Percentiles rank a stretch among this genome's conserved stretches.
Evolutionary conservation across 441 rosid genomes (phyloP).

Genomic region (Corymbia calophylla): DNA sequence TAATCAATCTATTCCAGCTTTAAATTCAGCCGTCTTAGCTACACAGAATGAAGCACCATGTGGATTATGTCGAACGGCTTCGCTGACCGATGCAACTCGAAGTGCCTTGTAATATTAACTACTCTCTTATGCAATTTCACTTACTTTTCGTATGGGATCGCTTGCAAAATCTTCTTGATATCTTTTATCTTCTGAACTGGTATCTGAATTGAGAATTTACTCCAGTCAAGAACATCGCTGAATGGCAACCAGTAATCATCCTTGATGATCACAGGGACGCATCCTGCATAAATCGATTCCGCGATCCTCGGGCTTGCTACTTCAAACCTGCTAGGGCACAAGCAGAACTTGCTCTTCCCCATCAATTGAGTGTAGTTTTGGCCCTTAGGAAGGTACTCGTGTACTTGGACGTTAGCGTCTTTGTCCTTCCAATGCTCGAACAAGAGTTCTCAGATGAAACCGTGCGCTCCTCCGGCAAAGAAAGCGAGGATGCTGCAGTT

Average conservation of each 20-base stretch:
- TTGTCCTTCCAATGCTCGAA: slow-evolving; percentile 32
- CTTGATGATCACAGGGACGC: slow-evolving; percentile 25
- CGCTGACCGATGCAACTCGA: slow-evolving; percentile 4
- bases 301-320: slow-evolving; percentile 44
- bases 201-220: slow-evolving; percentile 6
- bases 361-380: slow-evolving; percentile 21
- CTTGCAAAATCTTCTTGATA: slow-evolving; percentile 8
- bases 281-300: slow-evolving; percentile 21
- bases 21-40: slow-evolving; percentile 16
- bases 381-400: slow-evolving; percentile 20
- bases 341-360: slow-evolving; percentile 37
- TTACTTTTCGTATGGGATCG: not conserved
- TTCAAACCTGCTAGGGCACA: slow-evolving; percentile 57
- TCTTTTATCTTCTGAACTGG: slow-evolving; percentile 2
- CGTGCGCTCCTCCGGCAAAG: slow-evolving; percentile 44
- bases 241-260: slow-evolving; percentile 8
- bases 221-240: slow-evolving; percentile 11
- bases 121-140: not conserved
- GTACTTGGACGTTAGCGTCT: slow-evolving; percentile 28
- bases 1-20: not conserved
- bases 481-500: slow-evolving; percentile 36
- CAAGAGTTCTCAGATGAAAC: slow-evolving; percentile 27
- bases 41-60: slow-evolving; percentile 15
- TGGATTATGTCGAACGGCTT: slow-evolving; percentile 11
- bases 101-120: slow-evolving; percentile 1